A percentile compares a stretch with the other conserved stretches of the same genome.
Conservation (phyloP, 495 filamentous ascomycete species). For the Neurospora sp. region DNA sequence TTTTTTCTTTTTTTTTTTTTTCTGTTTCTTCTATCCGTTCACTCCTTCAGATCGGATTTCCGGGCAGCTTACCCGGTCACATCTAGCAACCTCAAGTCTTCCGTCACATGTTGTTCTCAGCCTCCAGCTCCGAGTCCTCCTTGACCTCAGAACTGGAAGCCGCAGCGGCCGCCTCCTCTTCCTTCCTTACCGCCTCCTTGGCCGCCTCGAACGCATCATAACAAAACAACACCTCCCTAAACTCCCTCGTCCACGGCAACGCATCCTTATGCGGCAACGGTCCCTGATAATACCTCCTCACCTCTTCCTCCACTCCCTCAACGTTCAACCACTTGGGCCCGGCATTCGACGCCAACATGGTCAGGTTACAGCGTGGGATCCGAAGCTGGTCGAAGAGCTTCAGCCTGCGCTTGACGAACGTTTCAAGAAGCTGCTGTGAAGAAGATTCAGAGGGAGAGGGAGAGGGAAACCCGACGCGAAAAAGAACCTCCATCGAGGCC, state of each 20-base stretch:
- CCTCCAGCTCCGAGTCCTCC: not conserved
- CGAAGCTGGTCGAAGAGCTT: slow-evolving; percentile 17
- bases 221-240: slow-evolving; percentile 18
- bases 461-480: slow-evolving; percentile 5
- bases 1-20: too few species aligned
- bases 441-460: too few species aligned
- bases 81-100: not conserved
- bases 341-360: slow-evolving; percentile 22
- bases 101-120: not conserved
- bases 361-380: slow-evolving; percentile 21
- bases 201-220: slow-evolving; percentile 17
- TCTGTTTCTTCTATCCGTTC: too few species aligned
- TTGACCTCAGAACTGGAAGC: not conserved
- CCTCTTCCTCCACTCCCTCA: slow-evolving; percentile 19
- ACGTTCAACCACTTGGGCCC: slow-evolving; percentile 10
- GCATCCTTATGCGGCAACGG: slow-evolving; percentile 13
- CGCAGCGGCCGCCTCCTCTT: not conserved
- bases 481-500: slow-evolving; percentile 16
- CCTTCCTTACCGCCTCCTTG: slow-evolving; percentile 1
- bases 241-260: slow-evolving; percentile 13
- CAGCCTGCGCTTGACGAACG: slow-evolving; percentile 4
- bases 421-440: not conserved
- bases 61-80: not conserved
- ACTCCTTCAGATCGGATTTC: too few species aligned
- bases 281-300: slow-evolving; percentile 18